A percentile compares a stretch with the other conserved stretches of the same genome.
These are phyloP conservation scores for Mycena olivaceomarginata DNA, from an alignment of 768 basidiomycete species.

Conservation along the genomic window DNA sequence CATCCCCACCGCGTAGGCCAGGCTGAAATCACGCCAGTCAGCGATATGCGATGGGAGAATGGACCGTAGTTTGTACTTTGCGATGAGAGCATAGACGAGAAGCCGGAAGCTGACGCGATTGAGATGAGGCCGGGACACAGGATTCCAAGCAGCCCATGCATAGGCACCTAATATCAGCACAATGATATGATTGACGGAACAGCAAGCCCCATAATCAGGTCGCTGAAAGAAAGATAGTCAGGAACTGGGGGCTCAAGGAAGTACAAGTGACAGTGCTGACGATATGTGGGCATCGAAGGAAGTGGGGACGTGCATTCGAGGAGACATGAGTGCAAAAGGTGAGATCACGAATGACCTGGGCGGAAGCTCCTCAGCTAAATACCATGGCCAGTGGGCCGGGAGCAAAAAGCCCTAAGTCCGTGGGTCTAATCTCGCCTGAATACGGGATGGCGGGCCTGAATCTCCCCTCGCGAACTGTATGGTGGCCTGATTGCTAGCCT, in stretches of 20 bases:
- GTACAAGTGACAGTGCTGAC: neutral
- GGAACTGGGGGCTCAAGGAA: neutral
- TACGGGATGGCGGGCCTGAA: neutral
- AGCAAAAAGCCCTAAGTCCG: neutral
- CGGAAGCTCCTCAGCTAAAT: neutral
- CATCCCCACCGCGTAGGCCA: conserved; percentile 4
- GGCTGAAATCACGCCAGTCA: neutral
- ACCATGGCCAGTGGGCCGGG: neutral
- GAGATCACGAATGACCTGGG: neutral
- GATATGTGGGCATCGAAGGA: conserved; percentile 19
- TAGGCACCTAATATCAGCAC: neutral
- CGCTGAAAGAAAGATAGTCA: conserved; percentile 1
- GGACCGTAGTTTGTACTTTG: conserved; percentile 5
- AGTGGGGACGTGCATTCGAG: conserved; percentile 11
- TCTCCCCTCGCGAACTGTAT: neutral
- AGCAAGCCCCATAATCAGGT: neutral
- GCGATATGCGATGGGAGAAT: neutral
- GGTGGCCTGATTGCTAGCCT: neutral
- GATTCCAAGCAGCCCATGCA: conserved; percentile 11
- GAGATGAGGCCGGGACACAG: conserved; percentile 12
- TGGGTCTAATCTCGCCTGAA: neutral
- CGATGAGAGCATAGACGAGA: neutral
- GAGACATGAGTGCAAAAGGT: conserved; percentile 13
- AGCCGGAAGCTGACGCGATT: conserved; percentile 34
- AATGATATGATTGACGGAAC: conserved; percentile 1